Conservation (phyloP, 805 yeast species). For the Cyberlindnera suaveolens region DNA sequence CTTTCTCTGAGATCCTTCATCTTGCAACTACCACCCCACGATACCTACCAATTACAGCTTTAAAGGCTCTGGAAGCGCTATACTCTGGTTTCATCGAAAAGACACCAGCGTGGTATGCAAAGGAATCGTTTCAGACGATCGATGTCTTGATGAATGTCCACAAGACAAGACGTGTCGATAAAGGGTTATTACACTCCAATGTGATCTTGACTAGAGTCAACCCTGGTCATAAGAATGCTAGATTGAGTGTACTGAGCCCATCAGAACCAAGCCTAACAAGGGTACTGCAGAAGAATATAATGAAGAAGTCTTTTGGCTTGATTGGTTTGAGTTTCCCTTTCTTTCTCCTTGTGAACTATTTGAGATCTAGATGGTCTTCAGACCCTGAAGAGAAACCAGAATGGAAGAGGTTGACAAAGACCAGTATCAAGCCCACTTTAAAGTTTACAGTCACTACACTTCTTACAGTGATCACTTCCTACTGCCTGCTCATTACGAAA, state of each 20-base stretch:
- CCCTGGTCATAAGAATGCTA: slow-evolving; percentile 10
- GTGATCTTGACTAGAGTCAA: slow-evolving; percentile 5
- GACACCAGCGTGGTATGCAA: slow-evolving; percentile 9
- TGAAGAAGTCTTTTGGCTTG: slow-evolving; percentile 8
- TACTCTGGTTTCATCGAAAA: slow-evolving; percentile 11
- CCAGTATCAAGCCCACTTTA: background rate
- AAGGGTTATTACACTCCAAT: slow-evolving; percentile 10
- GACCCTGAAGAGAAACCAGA: background rate
- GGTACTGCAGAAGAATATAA: slow-evolving; percentile 3
- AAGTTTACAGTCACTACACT: slow-evolving; percentile 1
- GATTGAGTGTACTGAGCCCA: slow-evolving; percentile 11
- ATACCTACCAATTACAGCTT: slow-evolving; percentile 8
- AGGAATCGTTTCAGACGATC: slow-evolving; percentile 10
- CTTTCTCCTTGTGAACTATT: slow-evolving; percentile 1
- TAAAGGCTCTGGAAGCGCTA: slow-evolving; percentile 2
- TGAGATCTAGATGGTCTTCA: background rate
- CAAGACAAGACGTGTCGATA: slow-evolving; percentile 5
- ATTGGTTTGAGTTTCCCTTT: slow-evolving; percentile 6
- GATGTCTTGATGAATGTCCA: slow-evolving; percentile 4
- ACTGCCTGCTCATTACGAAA: slow-evolving; percentile 6
- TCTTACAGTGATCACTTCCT: slow-evolving; percentile 5
- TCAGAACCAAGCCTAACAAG: slow-evolving; percentile 7
- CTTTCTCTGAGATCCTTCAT: slow-evolving; percentile 13
- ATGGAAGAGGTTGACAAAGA: background rate
- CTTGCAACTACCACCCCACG: slow-evolving; percentile 11